These are phyloP conservation scores for Incumbomyces delicatus DNA, from an alignment of 2,329 filamentous ascomycete species.

Conservation along the genomic window DNA sequence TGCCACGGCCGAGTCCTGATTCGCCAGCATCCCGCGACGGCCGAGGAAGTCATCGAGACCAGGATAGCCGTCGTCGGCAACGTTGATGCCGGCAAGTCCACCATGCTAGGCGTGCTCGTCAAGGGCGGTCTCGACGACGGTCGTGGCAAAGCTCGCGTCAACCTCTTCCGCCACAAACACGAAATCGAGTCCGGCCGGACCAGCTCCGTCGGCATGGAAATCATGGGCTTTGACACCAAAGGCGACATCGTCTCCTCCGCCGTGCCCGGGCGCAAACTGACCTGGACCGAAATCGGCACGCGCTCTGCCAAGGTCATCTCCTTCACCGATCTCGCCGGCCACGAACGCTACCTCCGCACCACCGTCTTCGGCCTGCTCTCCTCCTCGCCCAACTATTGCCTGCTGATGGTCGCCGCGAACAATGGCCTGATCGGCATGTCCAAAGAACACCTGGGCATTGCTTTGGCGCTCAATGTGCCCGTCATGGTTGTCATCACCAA, in stretches of 20 bases:
- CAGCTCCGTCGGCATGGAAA: slow-evolving; percentile 96
- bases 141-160: slow-evolving; percentile 83
- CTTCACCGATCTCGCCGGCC: slow-evolving; percentile 89
- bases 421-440: slow-evolving; percentile 97
- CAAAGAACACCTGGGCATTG: slow-evolving; percentile 93
- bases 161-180: slow-evolving; percentile 94
- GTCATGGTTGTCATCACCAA: slow-evolving; percentile 98
- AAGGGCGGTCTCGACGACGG: slow-evolving; percentile 94
- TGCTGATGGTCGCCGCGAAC: slow-evolving; percentile 97
- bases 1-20: slow-evolving; percentile 81
- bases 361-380: slow-evolving; percentile 93
- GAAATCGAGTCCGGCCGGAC: slow-evolving; percentile 93
- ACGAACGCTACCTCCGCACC: slow-evolving; percentile 88
- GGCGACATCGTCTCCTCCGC: slow-evolving; percentile 75
- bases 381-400: slow-evolving; percentile 91
- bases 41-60: slow-evolving; percentile 89
- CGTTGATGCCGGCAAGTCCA: slow-evolving; percentile 94
- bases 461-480: slow-evolving; percentile 85
- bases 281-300: slow-evolving; percentile 96
- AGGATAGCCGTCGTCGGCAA: slow-evolving; percentile 95
- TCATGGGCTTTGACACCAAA: slow-evolving; percentile 87
- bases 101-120: slow-evolving; percentile 87
- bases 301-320: slow-evolving; percentile 92
- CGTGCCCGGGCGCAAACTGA: slow-evolving; percentile 73
- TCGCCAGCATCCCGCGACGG: slow-evolving; percentile 59